Conservation (phyloP, 306 rosid species). For the Rosa rugosa region DNA sequence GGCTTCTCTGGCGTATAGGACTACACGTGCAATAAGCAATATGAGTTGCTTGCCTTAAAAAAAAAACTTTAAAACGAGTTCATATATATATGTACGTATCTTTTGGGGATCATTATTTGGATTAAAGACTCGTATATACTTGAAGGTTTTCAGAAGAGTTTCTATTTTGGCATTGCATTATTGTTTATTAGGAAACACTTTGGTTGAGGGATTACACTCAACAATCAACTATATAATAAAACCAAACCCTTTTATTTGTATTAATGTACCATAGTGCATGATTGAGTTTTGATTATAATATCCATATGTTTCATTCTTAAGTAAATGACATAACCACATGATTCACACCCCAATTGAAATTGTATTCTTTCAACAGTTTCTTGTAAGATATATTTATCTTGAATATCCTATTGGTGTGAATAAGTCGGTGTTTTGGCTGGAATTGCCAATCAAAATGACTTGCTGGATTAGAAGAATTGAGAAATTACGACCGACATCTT, state of each 20-base stretch:
- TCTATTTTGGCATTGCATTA: conserved; percentile 5
- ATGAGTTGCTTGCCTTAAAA: conserved; percentile 13
- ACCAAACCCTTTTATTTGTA: not conserved
- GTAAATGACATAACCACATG: not conserved
- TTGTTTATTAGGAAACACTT: not conserved
- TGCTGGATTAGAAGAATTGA: not conserved
- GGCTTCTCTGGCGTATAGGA: not conserved
- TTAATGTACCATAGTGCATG: not conserved
- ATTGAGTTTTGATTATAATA: not conserved
- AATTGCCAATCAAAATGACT: not conserved
- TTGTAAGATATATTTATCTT: not conserved
- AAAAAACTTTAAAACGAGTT: not conserved
- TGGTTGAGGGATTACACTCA: conserved; percentile 8
- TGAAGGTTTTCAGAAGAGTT: not conserved
- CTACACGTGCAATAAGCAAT: conserved; percentile 5
- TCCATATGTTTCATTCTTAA: not conserved
- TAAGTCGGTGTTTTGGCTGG: not conserved
- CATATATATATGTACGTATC: not conserved
- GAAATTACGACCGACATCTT: not conserved
- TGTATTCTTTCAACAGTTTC: not conserved
- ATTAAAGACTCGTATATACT: not conserved
- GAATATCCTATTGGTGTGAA: not conserved
- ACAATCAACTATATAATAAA: not conserved
- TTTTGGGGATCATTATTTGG: conserved; percentile 1
- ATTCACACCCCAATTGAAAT: conserved; percentile 10